phyloP scores from a whole-genome alignment of 1,139 yeast species.

The Yamadazyma epiphylla region DNA sequence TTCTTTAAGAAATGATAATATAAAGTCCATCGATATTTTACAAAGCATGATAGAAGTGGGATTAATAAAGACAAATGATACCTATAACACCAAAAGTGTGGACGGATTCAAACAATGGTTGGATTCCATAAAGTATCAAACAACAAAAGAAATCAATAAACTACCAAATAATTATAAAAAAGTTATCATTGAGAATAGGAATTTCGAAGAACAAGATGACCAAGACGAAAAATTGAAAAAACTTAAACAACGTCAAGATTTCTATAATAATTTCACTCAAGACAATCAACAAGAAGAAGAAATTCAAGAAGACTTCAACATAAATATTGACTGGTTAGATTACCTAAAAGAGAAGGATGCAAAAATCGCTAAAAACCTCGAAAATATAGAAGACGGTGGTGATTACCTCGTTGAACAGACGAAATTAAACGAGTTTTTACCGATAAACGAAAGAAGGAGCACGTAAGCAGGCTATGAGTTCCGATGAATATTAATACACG shows the following conservation, averaged over 20 bases:
- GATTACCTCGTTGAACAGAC: constrained; percentile 10
- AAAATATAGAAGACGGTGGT: constrained; percentile 17
- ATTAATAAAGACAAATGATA: constrained; percentile 23
- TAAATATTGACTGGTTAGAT: constrained; percentile 35
- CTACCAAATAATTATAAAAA: constrained; percentile 30
- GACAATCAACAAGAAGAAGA: constrained; percentile 19
- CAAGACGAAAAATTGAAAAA: constrained; percentile 22
- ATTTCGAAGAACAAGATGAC: constrained; percentile 25
- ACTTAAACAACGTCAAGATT: constrained; percentile 33
- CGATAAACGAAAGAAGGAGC: constrained; percentile 9
- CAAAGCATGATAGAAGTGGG: constrained; percentile 58
- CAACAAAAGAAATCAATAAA: constrained; percentile 25
- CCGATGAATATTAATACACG: too few relatives aligned
- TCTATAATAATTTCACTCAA: constrained; percentile 33
- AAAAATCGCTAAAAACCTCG: constrained; percentile 39
- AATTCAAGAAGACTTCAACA: constrained; percentile 30
- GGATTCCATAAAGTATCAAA: constrained; percentile 23
- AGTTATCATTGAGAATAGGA: constrained; percentile 38
- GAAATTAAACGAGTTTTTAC: constrained; percentile 10
- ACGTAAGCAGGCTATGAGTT: too few relatives aligned
- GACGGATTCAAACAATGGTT: constrained; percentile 38
- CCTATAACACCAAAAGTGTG: constrained; percentile 37
- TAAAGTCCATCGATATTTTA: constrained; percentile 55
- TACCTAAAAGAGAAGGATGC: constrained; percentile 43
- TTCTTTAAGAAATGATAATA: constrained; percentile 14